Evolutionary conservation across 1,284 basidiomycete genomes (phyloP).

Genomic region (Moesziomyces aphidis): DNA sequence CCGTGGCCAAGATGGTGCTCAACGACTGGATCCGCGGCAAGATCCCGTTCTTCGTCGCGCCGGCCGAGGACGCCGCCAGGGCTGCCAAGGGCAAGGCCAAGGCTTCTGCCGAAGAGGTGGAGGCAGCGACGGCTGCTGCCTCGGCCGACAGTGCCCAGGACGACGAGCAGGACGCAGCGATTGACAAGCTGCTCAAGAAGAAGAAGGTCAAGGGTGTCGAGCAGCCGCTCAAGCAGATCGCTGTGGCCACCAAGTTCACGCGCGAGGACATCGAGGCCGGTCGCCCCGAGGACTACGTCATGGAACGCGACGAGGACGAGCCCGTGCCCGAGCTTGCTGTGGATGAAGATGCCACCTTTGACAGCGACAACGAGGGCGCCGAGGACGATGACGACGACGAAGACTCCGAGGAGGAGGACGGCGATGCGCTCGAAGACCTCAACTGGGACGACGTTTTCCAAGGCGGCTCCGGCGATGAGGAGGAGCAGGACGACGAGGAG

Average conservation of each 20-base stretch:
- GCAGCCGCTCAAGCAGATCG: conserved; percentile 73
- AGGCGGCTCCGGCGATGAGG: conserved; percentile 68
- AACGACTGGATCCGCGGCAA: conserved; percentile 98
- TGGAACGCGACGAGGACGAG: conserved; percentile 59
- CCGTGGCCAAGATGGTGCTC: conserved; percentile 92
- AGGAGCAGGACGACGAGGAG: conserved; percentile 19
- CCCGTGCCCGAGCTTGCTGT: conserved; percentile 45
- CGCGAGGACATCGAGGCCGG: conserved; percentile 66
- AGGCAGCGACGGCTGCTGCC: conserved; percentile 11
- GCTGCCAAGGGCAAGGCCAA: conserved; percentile 48
- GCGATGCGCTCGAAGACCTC: conserved; percentile 73
- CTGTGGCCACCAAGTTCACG: conserved; percentile 73
- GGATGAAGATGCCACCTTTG: conserved; percentile 50
- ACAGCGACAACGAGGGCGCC: conserved; percentile 50
- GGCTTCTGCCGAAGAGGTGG: conserved; percentile 27
- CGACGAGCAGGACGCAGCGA: conserved; percentile 25
- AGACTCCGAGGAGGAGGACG: conserved; percentile 56
- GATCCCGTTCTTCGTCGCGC: conserved; percentile 87
- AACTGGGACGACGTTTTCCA: conserved; percentile 82
- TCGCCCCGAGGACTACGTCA: conserved; percentile 64
- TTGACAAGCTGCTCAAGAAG: conserved; percentile 54
- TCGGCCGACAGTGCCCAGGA: conserved; percentile 10
- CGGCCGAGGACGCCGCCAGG: conserved; percentile 66
- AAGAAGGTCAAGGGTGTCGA: conserved; percentile 72
- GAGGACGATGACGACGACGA: conserved; percentile 63